Conservation (phyloP, 768 basidiomycete species). For the Ephemerocybe angulata region DNA sequence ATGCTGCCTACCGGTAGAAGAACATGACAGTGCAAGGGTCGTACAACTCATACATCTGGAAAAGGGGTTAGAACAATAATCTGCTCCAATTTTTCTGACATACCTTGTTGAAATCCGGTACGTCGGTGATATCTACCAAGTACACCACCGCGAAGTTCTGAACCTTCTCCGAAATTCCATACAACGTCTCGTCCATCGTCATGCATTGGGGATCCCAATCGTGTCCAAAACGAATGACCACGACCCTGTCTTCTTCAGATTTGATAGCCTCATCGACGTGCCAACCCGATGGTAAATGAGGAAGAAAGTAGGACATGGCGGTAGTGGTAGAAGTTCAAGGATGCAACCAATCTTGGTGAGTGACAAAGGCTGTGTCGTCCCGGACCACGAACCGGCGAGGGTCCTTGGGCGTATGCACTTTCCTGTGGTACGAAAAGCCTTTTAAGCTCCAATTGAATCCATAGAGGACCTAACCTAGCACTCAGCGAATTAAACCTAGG, state of each 20-base stretch:
- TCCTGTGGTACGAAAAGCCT: too few species aligned
- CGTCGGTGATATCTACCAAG: slow-evolving; percentile 90
- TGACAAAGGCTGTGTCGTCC: background rate
- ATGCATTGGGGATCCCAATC: slow-evolving; percentile 94
- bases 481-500: too few species aligned
- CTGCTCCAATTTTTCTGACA: slow-evolving; percentile 14
- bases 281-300: slow-evolving; percentile 90
- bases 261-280: slow-evolving; percentile 99
- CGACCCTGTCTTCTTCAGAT: slow-evolving; percentile 94
- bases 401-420: too few species aligned
- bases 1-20: slow-evolving; percentile 78
- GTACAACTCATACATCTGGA: slow-evolving; percentile 98
- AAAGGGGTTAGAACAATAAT: background rate
- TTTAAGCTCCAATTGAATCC: too few species aligned
- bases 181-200: slow-evolving; percentile 98
- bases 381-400: too few species aligned
- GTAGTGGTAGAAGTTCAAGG: background rate
- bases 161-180: slow-evolving; percentile 89
- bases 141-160: slow-evolving; percentile 99
- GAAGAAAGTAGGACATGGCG: slow-evolving; percentile 84
- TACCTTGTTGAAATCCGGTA: slow-evolving; percentile 98
- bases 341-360: background rate
- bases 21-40: slow-evolving; percentile 98
- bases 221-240: slow-evolving; percentile 92
- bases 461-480: too few species aligned